These are phyloP conservation scores for Fusarium sp. DNA, from an alignment of 2,329 filamentous ascomycete species.

Conservation along the genomic window DNA sequence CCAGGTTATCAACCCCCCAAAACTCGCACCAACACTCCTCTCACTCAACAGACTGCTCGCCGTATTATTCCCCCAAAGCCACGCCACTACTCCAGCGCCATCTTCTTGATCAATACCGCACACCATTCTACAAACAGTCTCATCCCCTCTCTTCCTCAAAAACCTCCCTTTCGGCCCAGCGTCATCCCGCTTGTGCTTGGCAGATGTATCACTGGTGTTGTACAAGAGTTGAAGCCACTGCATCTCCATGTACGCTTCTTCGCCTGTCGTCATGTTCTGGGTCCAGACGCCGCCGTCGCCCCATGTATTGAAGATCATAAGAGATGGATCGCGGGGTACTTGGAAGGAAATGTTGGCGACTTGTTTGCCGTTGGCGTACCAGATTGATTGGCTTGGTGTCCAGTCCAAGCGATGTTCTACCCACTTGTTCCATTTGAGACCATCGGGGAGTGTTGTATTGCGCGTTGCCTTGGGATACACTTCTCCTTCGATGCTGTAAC, in stretches of 20 bases:
- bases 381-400: background rate
- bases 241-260: background rate
- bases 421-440: background rate
- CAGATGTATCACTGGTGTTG: background rate
- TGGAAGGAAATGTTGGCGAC: background rate
- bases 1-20: background rate
- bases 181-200: background rate
- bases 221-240: background rate
- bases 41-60: background rate
- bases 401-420: background rate
- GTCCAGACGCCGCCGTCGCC: background rate
- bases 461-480: background rate
- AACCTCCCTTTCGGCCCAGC: background rate
- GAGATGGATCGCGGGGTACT: background rate
- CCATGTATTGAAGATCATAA: background rate
- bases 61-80: background rate
- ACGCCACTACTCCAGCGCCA: background rate
- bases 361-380: background rate
- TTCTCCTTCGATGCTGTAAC: background rate
- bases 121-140: background rate
- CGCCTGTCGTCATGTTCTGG: background rate
- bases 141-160: background rate
- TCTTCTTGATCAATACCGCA: background rate
- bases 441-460: background rate
- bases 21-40: background rate